Evolutionary conservation across 2,329 filamentous ascomycete species (phyloP).

Genomic region (Microdochium paspali): DNA sequence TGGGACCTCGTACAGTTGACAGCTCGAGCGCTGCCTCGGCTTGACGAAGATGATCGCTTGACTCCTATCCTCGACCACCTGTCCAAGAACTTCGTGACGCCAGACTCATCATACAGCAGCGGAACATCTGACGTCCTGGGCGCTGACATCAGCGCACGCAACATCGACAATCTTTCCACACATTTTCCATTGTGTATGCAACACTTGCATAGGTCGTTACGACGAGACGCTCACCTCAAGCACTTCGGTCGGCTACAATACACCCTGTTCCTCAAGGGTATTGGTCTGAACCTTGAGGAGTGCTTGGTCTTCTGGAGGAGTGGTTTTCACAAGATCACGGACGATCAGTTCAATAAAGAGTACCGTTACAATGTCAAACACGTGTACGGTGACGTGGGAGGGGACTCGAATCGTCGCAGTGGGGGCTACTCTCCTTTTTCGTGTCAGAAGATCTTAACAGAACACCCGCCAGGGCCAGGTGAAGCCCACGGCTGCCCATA

Average conservation of each 20-base stretch:
- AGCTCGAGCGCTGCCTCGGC: slow-evolving; percentile 77
- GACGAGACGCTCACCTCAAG: slow-evolving; percentile 84
- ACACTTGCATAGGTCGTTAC: slow-evolving; percentile 75
- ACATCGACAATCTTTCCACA: slow-evolving; percentile 68
- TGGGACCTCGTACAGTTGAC: slow-evolving; percentile 58
- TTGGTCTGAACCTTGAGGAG: slow-evolving; percentile 87
- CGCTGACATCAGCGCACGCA: slow-evolving; percentile 65
- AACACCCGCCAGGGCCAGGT: slow-evolving; percentile 76
- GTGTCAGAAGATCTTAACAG: slow-evolving; percentile 90
- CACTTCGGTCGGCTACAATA: slow-evolving; percentile 92
- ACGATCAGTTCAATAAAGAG: slow-evolving; percentile 95
- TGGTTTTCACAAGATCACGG: slow-evolving; percentile 75
- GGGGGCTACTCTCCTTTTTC: slow-evolving; percentile 85
- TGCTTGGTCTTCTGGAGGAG: slow-evolving; percentile 86
- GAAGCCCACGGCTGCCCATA: slow-evolving; percentile 97
- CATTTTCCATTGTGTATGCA: slow-evolving; percentile 94
- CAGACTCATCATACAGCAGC: slow-evolving; percentile 71
- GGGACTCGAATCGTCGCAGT: slow-evolving; percentile 78
- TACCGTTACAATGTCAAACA: slow-evolving; percentile 98
- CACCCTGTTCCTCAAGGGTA: slow-evolving; percentile 91
- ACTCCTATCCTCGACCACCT: slow-evolving; percentile 61
- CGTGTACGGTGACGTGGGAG: slow-evolving; percentile 87
- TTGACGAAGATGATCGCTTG: slow-evolving; percentile 93
- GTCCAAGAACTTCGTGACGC: slow-evolving; percentile 92
- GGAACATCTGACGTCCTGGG: slow-evolving; percentile 56